Base-by-base conservation (phyloP, 75 land plant species). In the Pinus tabuliformis region DNA sequence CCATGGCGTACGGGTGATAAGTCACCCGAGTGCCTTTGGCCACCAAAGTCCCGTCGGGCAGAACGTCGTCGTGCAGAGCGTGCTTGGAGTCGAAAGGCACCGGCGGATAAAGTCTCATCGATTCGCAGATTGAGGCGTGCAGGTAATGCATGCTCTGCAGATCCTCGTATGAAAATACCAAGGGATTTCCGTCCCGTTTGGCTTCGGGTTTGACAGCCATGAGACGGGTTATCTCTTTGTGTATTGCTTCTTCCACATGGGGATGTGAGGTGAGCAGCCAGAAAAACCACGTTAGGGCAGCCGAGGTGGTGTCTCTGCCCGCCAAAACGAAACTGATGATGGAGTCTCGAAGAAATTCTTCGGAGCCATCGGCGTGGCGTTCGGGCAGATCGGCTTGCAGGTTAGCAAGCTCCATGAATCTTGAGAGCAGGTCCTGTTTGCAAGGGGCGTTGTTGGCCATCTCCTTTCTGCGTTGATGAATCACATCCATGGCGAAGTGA, bases 251-350 rank as follows among this genome's bases (percentile, higher is more conserved):
- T 56, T 90, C 95, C 17, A 80, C 88, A 12, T 59, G 22, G 0
- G 83, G 91, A 66, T 79, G 57, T 3, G 72, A 62, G 22, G 84
- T 59, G 3, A 93, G 24, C 5, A 91, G 76, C 91, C 91, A 93
- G 73, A 93, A 89, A 79, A 93, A 91, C 91, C 93, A 89, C 9
- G 88, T 80, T 39, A 93, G 73, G 0, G 83, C 88, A 2, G 91
- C 62, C 2, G 92, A 86, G 11, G 90, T 78, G 4, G 95, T 88
- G 62, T 93, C 96, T 5, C 92, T 77, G 8, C 96, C 96, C 0
- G 96, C 96, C 24, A 91, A 73, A 4, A 93, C 62, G 80, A 93
- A 89, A 82, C 83, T 93, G 6, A 89, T 78, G 4, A 85, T 75
- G 21, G 88, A 82, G 77, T 91, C 96, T 30, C 89, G 72, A 6